Conservation (phyloP, 1,139 yeast species). For the Hyphopichia burtonii region DNA sequence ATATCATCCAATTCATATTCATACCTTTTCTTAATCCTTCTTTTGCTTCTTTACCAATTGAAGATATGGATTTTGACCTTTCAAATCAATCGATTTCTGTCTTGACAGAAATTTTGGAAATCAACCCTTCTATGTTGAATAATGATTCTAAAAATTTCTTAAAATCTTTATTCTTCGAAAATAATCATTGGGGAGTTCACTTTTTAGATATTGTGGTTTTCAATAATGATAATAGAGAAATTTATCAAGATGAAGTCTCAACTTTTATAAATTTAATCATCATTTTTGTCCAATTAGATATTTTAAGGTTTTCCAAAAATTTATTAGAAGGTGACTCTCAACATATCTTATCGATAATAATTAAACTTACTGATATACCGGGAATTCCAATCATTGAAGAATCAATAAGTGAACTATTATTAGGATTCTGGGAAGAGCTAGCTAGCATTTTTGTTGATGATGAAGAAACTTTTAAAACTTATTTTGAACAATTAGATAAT, state of each 20-base stretch:
- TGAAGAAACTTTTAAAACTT: constrained; percentile 37
- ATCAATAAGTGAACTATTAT: constrained; percentile 59
- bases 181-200: constrained; percentile 35
- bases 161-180: constrained; percentile 38
- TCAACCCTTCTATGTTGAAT: constrained; percentile 41
- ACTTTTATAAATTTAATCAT: constrained; percentile 53
- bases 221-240: constrained; percentile 21
- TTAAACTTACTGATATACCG: constrained; percentile 59
- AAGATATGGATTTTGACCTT: constrained; percentile 3
- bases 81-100: constrained; percentile 27
- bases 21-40: neutral
- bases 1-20: constrained; percentile 1
- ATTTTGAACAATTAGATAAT: constrained; percentile 24
- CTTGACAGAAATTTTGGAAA: constrained; percentile 46
- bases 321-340: constrained; percentile 39
- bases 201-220: constrained; percentile 26
- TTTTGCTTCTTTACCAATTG: neutral
- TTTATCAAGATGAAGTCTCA: constrained; percentile 43
- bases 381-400: constrained; percentile 69
- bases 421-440: constrained; percentile 79
- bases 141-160: constrained; percentile 19
- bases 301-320: constrained; percentile 48
- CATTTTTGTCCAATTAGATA: constrained; percentile 51
- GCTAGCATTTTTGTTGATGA: constrained; percentile 64
- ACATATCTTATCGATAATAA: constrained; percentile 46